Evolutionary conservation across 2,329 filamentous ascomycete species (phyloP).

Genomic region (Paracoccidioides lutzii): DNA sequence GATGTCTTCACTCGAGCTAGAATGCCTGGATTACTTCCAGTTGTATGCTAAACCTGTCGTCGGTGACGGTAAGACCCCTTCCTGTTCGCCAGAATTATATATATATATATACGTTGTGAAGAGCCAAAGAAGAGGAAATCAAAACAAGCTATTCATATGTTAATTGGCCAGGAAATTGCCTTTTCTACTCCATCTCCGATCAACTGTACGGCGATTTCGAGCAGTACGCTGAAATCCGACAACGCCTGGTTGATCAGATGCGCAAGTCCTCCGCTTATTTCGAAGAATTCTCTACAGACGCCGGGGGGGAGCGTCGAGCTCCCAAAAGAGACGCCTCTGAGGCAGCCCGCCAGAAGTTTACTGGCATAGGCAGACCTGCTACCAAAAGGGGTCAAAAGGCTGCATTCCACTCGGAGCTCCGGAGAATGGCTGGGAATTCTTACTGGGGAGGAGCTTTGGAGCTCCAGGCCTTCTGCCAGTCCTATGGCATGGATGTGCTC

Average conservation of each 20-base stretch:
- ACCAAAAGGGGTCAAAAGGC: constrained; percentile 44
- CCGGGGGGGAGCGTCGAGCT: constrained; percentile 44
- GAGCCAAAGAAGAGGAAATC: no score
- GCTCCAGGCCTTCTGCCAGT: constrained; percentile 52
- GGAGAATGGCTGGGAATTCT: constrained; percentile 46
- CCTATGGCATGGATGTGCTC: constrained; percentile 48
- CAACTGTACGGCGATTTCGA: constrained; percentile 51
- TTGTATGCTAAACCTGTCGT: constrained; percentile 47
- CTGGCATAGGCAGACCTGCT: constrained; percentile 36
- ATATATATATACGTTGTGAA: neutral
- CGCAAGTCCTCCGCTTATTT: constrained; percentile 47
- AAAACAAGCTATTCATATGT: neutral
- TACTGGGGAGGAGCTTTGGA: constrained; percentile 57
- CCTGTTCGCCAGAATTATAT: constrained; percentile 8
- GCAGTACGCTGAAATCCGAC: constrained; percentile 46
- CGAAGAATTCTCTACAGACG: constrained; percentile 47
- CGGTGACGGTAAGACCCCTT: constrained; percentile 46
- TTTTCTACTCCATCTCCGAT: constrained; percentile 56
- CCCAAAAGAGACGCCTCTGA: constrained; percentile 38
- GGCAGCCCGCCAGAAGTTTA: constrained; percentile 38
- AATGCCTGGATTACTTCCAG: constrained; percentile 39
- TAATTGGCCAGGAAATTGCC: constrained; percentile 46
- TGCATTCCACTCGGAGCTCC: constrained; percentile 46
- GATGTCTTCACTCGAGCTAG: constrained; percentile 22
- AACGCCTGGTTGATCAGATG: constrained; percentile 49